A percentile compares a stretch with the other conserved stretches of the same genome.
Conservation (phyloP, 176 grass and related monocot genomes). For the Metroxylon sagu region DNA sequence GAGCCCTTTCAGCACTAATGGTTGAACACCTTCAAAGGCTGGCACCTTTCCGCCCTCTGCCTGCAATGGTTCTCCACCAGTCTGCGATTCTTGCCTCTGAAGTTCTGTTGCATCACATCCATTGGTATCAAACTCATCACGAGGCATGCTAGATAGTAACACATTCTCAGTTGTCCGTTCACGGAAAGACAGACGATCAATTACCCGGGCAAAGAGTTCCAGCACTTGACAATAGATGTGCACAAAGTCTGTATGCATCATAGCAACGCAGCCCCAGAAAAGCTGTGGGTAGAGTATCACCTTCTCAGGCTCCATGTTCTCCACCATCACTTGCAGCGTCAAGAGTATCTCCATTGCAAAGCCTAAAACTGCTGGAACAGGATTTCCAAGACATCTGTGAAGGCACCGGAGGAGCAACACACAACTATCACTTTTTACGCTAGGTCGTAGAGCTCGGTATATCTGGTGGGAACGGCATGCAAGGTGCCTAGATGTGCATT, state of each 20-base stretch:
- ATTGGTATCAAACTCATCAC: constrained; percentile 70
- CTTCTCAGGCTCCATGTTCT: constrained; percentile 93
- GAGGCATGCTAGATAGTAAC: constrained; percentile 82
- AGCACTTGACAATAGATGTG: constrained; percentile 93
- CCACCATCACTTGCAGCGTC: constrained; percentile 95
- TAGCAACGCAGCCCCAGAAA: constrained; percentile 93
- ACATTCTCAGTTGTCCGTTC: constrained; percentile 91
- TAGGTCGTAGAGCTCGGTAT: constrained; percentile 84
- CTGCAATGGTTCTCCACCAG: constrained; percentile 45
- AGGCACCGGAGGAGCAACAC: constrained; percentile 86
- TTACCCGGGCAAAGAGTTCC: constrained; percentile 68
- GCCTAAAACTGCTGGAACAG: constrained; percentile 69
- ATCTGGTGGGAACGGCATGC: constrained; percentile 94
- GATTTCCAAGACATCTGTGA: constrained; percentile 90
- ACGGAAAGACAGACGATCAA: constrained; percentile 71
- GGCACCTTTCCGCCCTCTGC: constrained; percentile 75
- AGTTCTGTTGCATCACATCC: constrained; percentile 55
- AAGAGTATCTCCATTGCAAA: constrained; percentile 92
- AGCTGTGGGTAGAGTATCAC: constrained; percentile 98
- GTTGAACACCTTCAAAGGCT: constrained; percentile 85
- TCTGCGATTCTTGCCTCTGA: constrained; percentile 57
- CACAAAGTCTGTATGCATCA: constrained; percentile 97
- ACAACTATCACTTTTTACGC: constrained; percentile 86
- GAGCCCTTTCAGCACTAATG: constrained; percentile 86
- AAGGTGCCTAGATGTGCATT: constrained; percentile 84